Percentiles rank a stretch among this genome's conserved stretches.
These are phyloP conservation scores for Cercospora zeina DNA, from an alignment of 2,329 filamentous ascomycete genomes.

Conservation along the genomic window DNA sequence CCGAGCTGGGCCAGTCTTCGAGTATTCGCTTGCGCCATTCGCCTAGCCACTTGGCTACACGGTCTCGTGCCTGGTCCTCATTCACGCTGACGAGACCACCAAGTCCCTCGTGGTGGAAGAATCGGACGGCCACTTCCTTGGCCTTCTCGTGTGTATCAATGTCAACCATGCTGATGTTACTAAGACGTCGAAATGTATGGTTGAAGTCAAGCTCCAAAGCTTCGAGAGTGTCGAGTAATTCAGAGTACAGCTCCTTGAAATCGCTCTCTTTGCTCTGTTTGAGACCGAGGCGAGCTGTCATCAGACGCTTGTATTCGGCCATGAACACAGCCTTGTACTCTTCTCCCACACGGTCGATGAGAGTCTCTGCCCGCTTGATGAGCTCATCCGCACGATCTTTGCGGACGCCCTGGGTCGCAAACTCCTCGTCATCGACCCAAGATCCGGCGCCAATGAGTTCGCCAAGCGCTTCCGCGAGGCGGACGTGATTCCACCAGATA, in stretches of 20 bases:
- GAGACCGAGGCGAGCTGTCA: slow-evolving; percentile 77
- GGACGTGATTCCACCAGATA: slow-evolving; percentile 98
- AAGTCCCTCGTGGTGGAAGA: slow-evolving; percentile 77
- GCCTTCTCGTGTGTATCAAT: slow-evolving; percentile 65
- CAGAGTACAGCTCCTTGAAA: slow-evolving; percentile 79
- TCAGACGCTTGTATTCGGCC: slow-evolving; percentile 82
- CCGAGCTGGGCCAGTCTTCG: slow-evolving; percentile 70
- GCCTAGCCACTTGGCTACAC: slow-evolving; percentile 77
- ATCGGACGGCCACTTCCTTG: slow-evolving; percentile 64
- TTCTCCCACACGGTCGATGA: slow-evolving; percentile 78
- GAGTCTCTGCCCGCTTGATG: slow-evolving; percentile 74
- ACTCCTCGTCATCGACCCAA: slow-evolving; percentile 68
- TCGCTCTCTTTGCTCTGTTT: slow-evolving; percentile 68
- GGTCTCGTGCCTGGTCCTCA: slow-evolving; percentile 64
- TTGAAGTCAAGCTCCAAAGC: slow-evolving; percentile 86
- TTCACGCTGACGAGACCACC: slow-evolving; percentile 56
- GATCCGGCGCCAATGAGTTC: slow-evolving; percentile 80
- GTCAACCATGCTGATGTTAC: slow-evolving; percentile 61
- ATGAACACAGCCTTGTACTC: slow-evolving; percentile 89
- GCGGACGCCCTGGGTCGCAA: slow-evolving; percentile 69
- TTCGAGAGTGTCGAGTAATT: slow-evolving; percentile 78
- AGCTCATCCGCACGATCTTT: slow-evolving; percentile 69
- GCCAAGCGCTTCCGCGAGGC: slow-evolving; percentile 83
- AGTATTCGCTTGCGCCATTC: slow-evolving; percentile 70
- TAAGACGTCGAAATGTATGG: slow-evolving; percentile 84